A percentile compares a stretch with the other conserved stretches of the same genome.
Conservation (phyloP, 768 basidiomycete species). For the Lactifluus subvellereus region DNA sequence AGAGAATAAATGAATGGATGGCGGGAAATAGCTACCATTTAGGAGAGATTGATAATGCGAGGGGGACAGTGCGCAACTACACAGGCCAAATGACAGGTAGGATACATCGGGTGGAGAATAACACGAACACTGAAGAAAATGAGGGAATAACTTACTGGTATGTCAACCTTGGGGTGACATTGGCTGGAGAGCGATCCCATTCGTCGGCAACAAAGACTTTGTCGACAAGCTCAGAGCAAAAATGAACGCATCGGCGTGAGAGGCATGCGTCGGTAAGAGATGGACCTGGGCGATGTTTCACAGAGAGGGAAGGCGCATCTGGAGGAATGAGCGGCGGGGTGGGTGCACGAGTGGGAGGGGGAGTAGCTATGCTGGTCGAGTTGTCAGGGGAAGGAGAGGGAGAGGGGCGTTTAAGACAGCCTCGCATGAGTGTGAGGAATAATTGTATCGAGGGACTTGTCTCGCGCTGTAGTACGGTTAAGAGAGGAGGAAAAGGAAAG, state of each 20-base stretch:
- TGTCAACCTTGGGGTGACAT: constrained; percentile 53
- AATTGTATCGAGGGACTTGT: not conserved
- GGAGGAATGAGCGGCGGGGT: constrained; percentile 20
- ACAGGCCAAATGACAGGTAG: not conserved
- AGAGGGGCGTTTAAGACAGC: constrained; percentile 21
- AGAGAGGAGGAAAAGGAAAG: not conserved
- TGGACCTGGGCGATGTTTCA: not conserved
- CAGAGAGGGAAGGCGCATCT: constrained; percentile 8
- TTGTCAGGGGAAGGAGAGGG: not conserved
- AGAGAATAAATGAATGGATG: not conserved
- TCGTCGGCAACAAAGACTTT: constrained; percentile 65
- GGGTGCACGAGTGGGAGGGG: constrained; percentile 17
- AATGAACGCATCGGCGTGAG: constrained; percentile 54
- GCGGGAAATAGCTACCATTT: not conserved
- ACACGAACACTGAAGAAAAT: not conserved
- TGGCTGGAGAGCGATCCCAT: constrained; percentile 72
- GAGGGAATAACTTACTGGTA: constrained; percentile 53
- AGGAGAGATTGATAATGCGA: too few species aligned
- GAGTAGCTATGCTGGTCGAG: constrained; percentile 15
- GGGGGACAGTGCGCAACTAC: not conserved
- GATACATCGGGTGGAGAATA: not conserved
- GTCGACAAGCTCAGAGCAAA: constrained; percentile 48
- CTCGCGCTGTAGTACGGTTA: not conserved
- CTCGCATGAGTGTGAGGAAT: constrained; percentile 13
- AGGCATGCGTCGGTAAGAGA: constrained; percentile 14